Conservation (phyloP, 805 yeast genomes). For the Alloascoidea hylecoeti region DNA sequence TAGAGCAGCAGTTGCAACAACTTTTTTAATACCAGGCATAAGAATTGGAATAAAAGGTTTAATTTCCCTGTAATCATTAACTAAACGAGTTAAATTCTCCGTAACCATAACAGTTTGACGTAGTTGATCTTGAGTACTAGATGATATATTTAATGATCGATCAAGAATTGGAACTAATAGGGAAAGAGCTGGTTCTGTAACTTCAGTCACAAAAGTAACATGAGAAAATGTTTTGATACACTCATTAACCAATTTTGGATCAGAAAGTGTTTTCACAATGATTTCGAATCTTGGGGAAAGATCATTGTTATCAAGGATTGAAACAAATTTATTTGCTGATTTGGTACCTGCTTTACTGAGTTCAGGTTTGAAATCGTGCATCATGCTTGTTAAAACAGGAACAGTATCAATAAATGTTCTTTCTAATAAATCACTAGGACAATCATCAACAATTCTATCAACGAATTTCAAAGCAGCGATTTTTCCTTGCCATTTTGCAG, state of each 20-base stretch:
- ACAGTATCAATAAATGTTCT: conserved; percentile 62
- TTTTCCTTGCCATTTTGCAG: conserved; percentile 92
- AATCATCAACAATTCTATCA: conserved; percentile 63
- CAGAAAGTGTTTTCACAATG: conserved; percentile 79
- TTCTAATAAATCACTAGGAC: conserved; percentile 79
- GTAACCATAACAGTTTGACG: conserved; percentile 95
- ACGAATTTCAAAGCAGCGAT: conserved; percentile 61
- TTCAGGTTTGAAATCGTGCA: conserved; percentile 96
- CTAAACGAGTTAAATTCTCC: conserved; percentile 90
- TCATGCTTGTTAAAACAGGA: conserved; percentile 76
- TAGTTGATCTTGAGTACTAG: conserved; percentile 89
- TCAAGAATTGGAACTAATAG: conserved; percentile 84
- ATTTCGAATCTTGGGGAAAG: conserved; percentile 72
- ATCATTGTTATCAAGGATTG: conserved; percentile 85
- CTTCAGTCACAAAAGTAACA: conserved; percentile 96
- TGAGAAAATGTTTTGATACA: conserved; percentile 83
- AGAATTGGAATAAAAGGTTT: conserved; percentile 75
- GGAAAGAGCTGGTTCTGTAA: conserved; percentile 89
- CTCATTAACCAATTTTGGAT: conserved; percentile 78
- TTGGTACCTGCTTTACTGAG: conserved; percentile 73
- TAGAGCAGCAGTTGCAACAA: conserved; percentile 77
- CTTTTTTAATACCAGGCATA: conserved; percentile 85
- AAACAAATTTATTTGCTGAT: conserved; percentile 57
- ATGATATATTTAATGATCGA: conserved; percentile 69
- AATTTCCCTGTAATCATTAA: conserved; percentile 85